phyloP scores from a whole-genome alignment of 768 basidiomycete genomes.

The Serendipita sp. region DNA sequence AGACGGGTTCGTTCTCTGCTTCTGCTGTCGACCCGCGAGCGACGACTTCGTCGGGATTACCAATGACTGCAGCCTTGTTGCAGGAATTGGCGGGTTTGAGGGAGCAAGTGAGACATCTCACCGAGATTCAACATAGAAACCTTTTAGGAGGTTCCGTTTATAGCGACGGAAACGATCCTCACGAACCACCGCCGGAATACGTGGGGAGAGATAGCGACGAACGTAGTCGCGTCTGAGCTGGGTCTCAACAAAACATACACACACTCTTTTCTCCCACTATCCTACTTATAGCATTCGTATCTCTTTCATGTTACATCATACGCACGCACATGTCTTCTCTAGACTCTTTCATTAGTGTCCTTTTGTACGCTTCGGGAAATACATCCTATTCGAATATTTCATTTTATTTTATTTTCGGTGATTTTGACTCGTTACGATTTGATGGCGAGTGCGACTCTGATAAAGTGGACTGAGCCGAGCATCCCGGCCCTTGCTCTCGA shows the following conservation, averaged over 20 bases:
- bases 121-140: not conserved
- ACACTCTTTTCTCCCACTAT: not conserved
- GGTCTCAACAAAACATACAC: not conserved
- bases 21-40: not conserved
- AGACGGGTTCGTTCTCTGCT: not conserved
- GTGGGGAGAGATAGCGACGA: not conserved
- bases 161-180: not conserved
- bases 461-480: no score
- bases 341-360: no score
- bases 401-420: no score
- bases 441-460: no score
- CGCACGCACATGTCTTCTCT: no score
- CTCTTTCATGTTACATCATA: no score
- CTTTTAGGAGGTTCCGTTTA: not conserved
- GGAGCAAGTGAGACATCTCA: not conserved
- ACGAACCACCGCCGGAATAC: not conserved
- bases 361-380: no score
- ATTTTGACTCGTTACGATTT: no score
- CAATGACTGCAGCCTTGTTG: not conserved
- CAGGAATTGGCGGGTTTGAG: not conserved
- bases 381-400: no score
- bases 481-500: no score
- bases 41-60: not conserved
- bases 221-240: not conserved
- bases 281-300: no score